phyloP scores from a whole-genome alignment of 805 yeast species.

The Saccharomycopsis fibuligera region DNA sequence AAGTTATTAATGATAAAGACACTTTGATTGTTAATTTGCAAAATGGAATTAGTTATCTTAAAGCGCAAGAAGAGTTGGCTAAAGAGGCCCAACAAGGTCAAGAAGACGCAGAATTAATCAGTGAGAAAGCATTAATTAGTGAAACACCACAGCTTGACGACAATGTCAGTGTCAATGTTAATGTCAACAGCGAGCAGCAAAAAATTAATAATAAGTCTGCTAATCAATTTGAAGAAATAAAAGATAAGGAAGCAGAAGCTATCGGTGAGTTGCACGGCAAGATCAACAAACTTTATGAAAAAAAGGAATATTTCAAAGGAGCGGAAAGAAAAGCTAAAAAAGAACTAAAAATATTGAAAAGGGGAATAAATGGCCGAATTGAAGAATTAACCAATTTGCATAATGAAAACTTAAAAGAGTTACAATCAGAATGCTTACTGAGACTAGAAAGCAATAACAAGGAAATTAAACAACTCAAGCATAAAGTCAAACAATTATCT shows the following conservation, averaged over 20 bases:
- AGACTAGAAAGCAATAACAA: neutral
- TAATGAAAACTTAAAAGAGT: neutral
- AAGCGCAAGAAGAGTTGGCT: neutral
- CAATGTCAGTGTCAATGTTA: too few species aligned
- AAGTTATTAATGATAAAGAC: slow-evolving; percentile 10
- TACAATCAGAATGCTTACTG: neutral
- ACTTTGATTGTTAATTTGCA: slow-evolving; percentile 5
- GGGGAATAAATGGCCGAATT: neutral
- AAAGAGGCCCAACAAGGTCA: neutral
- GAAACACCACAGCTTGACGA: too few species aligned
- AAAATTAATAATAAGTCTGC: neutral
- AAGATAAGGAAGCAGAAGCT: neutral
- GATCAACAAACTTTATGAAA: neutral
- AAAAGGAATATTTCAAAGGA: slow-evolving; percentile 4
- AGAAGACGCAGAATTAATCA: neutral
- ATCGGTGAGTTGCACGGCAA: neutral
- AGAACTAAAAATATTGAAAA: neutral
- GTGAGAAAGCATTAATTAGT: too few species aligned
- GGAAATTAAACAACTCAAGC: neutral
- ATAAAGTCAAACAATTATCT: neutral
- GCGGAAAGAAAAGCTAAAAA: slow-evolving; percentile 3
- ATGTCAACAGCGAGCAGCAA: too few species aligned
- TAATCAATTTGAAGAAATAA: neutral
- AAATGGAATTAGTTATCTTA: neutral
- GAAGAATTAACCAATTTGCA: neutral